These are phyloP conservation scores for Jasminum sambac DNA, from an alignment of 257 asterid genomes.

Conservation along the genomic window DNA sequence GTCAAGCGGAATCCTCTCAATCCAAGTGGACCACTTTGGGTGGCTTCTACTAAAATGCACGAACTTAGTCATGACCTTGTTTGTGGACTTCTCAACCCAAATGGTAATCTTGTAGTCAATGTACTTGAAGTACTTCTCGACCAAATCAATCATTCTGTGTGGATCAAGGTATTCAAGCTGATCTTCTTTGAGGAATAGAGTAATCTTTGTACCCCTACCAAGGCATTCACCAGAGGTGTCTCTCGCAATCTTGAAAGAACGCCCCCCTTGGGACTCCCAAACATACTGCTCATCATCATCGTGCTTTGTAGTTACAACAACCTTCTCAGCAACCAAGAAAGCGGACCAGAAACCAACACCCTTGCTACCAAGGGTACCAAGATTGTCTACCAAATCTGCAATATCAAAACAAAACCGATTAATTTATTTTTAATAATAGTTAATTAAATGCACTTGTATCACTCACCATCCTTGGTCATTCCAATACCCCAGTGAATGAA, in stretches of 20 bases:
- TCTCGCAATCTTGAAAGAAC: slow-evolving; percentile 61
- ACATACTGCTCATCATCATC: slow-evolving; percentile 66
- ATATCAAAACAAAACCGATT: no score
- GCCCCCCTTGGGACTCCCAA: slow-evolving; percentile 74
- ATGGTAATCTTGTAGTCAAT: slow-evolving; percentile 63
- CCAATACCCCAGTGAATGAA: slow-evolving; percentile 65
- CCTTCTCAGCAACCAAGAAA: slow-evolving; percentile 69
- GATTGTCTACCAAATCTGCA: no score
- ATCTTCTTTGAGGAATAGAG: slow-evolving; percentile 59
- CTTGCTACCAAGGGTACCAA: no score
- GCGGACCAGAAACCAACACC: slow-evolving; percentile 67
- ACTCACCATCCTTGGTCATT: no score
- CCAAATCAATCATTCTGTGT: slow-evolving; percentile 58
- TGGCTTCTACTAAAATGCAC: no score
- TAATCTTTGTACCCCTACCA: slow-evolving; percentile 62
- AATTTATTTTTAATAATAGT: no score
- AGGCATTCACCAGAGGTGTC: slow-evolving; percentile 53
- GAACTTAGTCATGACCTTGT: no score
- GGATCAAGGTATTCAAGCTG: slow-evolving; percentile 76
- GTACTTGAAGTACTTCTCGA: slow-evolving; percentile 63
- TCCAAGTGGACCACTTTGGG: no score
- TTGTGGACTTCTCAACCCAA: slow-evolving; percentile 61
- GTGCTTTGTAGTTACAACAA: slow-evolving; percentile 58
- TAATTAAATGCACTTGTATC: no score
- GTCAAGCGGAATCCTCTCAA: no score